Conservation (phyloP, 2,329 filamentous ascomycete genomes). For the Akanthomyces dipterigenus region DNA sequence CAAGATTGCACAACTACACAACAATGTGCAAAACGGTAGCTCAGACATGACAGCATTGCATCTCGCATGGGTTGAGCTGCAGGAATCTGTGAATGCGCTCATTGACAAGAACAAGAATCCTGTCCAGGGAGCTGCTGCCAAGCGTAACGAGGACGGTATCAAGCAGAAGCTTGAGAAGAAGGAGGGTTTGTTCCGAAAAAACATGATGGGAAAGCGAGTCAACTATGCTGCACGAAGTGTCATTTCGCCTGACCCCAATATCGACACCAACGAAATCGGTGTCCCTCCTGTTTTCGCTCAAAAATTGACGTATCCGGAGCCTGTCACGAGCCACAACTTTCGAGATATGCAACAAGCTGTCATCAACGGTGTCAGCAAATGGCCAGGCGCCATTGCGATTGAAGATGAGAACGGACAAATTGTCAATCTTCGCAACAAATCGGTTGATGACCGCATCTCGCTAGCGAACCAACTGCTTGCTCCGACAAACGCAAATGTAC, state of each 20-base stretch:
- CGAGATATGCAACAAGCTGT: slow-evolving; percentile 93
- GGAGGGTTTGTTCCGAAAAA: slow-evolving; percentile 94
- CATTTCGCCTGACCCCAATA: slow-evolving; percentile 96
- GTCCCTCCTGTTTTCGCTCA: slow-evolving; percentile 96
- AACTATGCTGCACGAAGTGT: slow-evolving; percentile 97
- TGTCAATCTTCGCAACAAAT: slow-evolving; percentile 80
- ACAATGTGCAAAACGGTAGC: slow-evolving; percentile 38
- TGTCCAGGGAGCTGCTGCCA: slow-evolving; percentile 67
- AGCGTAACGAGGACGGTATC: slow-evolving; percentile 82
- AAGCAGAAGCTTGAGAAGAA: slow-evolving; percentile 99
- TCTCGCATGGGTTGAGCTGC: slow-evolving; percentile 73
- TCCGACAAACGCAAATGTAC: slow-evolving; percentile 66
- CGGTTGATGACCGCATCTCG: slow-evolving; percentile 77
- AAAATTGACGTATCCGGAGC: slow-evolving; percentile 94
- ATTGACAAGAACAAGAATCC: slow-evolving; percentile 87
- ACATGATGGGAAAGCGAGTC: slow-evolving; percentile 99
- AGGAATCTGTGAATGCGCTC: slow-evolving; percentile 86
- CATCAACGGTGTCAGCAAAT: slow-evolving; percentile 87
- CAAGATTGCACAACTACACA: slow-evolving; percentile 64
- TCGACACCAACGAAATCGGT: slow-evolving; percentile 97
- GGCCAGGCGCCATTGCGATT: slow-evolving; percentile 89
- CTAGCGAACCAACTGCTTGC: slow-evolving; percentile 90
- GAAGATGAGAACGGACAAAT: slow-evolving; percentile 95
- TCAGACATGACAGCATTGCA: slow-evolving; percentile 64
- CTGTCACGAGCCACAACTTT: slow-evolving; percentile 95